Evolutionary conservation across 345 rosid species (phyloP).

Genomic region (Populus pruinosa): DNA sequence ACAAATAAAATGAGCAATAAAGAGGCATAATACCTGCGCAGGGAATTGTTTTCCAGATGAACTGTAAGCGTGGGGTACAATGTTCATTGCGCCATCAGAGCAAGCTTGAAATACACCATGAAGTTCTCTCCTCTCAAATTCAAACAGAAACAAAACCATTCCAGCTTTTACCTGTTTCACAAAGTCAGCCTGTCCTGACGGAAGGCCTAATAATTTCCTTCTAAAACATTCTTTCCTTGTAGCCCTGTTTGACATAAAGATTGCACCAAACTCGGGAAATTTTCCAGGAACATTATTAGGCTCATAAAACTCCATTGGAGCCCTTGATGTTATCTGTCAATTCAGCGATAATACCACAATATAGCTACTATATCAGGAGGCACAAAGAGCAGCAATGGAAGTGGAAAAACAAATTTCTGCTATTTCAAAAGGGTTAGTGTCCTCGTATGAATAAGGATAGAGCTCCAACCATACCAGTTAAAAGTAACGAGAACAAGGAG

Average conservation of each 20-base stretch:
- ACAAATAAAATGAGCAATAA: not conserved
- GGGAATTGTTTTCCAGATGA: slow-evolving; percentile 66
- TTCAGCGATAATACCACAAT: slow-evolving; percentile 26
- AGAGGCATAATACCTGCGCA: slow-evolving; percentile 51
- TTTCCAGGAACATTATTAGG: slow-evolving; percentile 28
- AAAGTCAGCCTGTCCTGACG: slow-evolving; percentile 34
- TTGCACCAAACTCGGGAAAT: slow-evolving; percentile 56
- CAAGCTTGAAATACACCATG: slow-evolving; percentile 66
- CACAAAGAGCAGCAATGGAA: not conserved
- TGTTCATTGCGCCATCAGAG: slow-evolving; percentile 55
- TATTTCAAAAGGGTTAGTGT: not conserved
- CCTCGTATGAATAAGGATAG: too few species aligned
- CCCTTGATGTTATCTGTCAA: slow-evolving; percentile 28
- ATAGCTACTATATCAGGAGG: not conserved
- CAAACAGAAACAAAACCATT: slow-evolving; percentile 69
- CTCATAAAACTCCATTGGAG: slow-evolving; percentile 23
- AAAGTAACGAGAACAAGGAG: too few species aligned
- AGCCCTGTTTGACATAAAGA: slow-evolving; percentile 56
- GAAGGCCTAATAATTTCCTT: slow-evolving; percentile 58
- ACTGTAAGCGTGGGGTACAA: slow-evolving; percentile 50
- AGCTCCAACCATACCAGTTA: too few species aligned
- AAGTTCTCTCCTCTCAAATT: slow-evolving; percentile 55
- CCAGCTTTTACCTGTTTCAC: slow-evolving; percentile 65
- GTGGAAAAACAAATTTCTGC: not conserved
- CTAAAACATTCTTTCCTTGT: slow-evolving; percentile 49